Evolutionary conservation across 2,329 filamentous ascomycete genomes (phyloP), one percentile per base, ranked within the genome.

Genomic region (Epichloe coenophiala): DNA sequence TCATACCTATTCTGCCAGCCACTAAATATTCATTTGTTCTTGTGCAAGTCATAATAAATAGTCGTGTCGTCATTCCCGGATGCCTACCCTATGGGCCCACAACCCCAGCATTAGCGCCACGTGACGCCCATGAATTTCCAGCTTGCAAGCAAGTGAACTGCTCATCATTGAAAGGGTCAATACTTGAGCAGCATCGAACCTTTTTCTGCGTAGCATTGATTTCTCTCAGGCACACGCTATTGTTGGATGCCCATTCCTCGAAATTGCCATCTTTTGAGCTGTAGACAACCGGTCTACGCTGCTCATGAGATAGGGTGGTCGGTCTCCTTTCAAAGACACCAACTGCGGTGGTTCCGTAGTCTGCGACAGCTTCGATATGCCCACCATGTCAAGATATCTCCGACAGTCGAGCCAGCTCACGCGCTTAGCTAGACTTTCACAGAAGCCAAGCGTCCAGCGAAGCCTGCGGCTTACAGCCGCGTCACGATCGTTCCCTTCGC

Each of bases 361-460:
- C 55, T 33, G 57, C 61, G 60, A 62, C 57, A 60, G 56, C 56
- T 54, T 55, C 54, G 53, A 59, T 56, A 56, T 56, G 43, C 40
- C 58, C 57, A 60, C 65, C 68, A 86, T 86, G 83, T 81, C 80
- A 65, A 78, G 78, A 61, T 71, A 83, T 61, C 70, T 85, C 58
- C 78, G 81, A 65, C 79, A 80, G 66, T 76, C 82, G 65, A 78
- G 79, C 71, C 77, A 79, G 65, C 69, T 86, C 64, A 78, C 79
- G 68, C 76, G 77, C 65, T 72, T 80, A 62, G 77, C 78, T 53
- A 76, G 76, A 65, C 69, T 75, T 58, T 74, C 74, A 57, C 69
- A 76, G 61, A 73, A 75, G 61, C 68, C 71, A 59, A 67, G 75
- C 54, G 66, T 75, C 50, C 71, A 73, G 61, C 68, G 71, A 55